Conservation (phyloP, 208 protist genomes). For the Naegleria fowleri region DNA sequence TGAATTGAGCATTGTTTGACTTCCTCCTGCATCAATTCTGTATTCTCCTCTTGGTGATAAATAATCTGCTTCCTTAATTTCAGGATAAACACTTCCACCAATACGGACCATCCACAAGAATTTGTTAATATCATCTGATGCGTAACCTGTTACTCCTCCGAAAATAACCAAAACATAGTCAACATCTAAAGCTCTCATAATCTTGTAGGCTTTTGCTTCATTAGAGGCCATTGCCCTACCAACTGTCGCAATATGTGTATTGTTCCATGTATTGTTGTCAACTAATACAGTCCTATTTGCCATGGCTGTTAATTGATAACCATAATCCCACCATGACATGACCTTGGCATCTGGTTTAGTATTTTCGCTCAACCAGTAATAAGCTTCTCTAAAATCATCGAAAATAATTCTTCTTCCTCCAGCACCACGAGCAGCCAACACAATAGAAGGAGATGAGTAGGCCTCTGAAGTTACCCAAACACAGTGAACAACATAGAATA, state of each 20-base stretch:
- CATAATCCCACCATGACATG: slow-evolving; percentile 92
- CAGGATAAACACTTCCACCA: slow-evolving; percentile 43
- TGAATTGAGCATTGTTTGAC: slow-evolving; percentile 59
- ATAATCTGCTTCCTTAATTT: slow-evolving; percentile 72
- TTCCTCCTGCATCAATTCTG: slow-evolving; percentile 34
- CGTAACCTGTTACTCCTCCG: slow-evolving; percentile 78
- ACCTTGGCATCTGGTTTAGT: slow-evolving; percentile 68
- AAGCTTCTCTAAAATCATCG: slow-evolving; percentile 89
- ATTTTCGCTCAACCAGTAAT: slow-evolving; percentile 80
- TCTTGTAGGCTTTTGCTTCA: slow-evolving; percentile 66
- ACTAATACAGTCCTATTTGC: slow-evolving; percentile 77
- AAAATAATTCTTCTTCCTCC: slow-evolving; percentile 62
- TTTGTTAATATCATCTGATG: slow-evolving; percentile 90
- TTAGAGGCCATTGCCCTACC: slow-evolving; percentile 56
- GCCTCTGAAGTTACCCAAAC: slow-evolving; percentile 69
- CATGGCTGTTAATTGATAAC: slow-evolving; percentile 84
- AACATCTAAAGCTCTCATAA: slow-evolving; percentile 74
- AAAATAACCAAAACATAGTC: slow-evolving; percentile 91
- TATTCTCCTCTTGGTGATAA: slow-evolving; percentile 59
- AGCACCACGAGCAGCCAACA: slow-evolving; percentile 48
- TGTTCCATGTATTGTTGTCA: slow-evolving; percentile 92
- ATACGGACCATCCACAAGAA: slow-evolving; percentile 91
- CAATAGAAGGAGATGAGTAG: slow-evolving; percentile 76
- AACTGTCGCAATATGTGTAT: slow-evolving; percentile 81
- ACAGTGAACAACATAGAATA: slow-evolving; percentile 71